Percentiles rank a stretch among this genome's conserved stretches.
These are phyloP conservation scores for Paramecium sexaurelia DNA, from an alignment of 73 alveolate genomes.

Conservation along the genomic window DNA sequence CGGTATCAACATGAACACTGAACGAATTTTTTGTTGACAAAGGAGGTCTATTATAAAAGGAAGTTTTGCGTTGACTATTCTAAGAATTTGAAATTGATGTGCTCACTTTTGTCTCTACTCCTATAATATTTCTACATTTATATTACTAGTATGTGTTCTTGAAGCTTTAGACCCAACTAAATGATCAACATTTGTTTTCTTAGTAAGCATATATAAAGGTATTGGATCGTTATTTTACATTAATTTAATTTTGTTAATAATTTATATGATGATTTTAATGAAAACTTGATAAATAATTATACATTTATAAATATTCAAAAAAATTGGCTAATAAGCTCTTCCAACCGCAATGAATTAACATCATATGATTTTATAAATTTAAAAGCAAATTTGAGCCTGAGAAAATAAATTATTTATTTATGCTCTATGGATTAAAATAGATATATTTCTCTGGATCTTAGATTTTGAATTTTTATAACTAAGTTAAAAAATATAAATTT, in stretches of 20 bases:
- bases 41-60: neutral
- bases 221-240: neutral
- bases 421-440: too few relatives aligned
- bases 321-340: neutral
- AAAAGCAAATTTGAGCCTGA: too few relatives aligned
- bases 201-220: neutral
- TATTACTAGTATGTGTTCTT: constrained; percentile 9
- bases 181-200: neutral
- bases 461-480: too few relatives aligned
- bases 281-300: neutral
- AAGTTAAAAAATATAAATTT: too few relatives aligned
- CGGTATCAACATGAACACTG: constrained; percentile 37
- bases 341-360: too few relatives aligned
- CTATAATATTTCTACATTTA: neutral
- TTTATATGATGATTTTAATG: neutral
- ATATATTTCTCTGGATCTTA: too few relatives aligned
- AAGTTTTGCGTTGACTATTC: constrained; percentile 46
- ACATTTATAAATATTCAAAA: neutral
- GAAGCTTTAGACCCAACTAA: constrained; percentile 21
- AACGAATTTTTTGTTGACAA: neutral
- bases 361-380: too few relatives aligned
- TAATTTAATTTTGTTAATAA: neutral
- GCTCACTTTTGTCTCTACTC: neutral
- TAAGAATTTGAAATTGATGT: constrained; percentile 29
- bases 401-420: too few relatives aligned